phyloP scores from a whole-genome alignment of 495 filamentous ascomycete species.

The Apiosordaria backusii region DNA sequence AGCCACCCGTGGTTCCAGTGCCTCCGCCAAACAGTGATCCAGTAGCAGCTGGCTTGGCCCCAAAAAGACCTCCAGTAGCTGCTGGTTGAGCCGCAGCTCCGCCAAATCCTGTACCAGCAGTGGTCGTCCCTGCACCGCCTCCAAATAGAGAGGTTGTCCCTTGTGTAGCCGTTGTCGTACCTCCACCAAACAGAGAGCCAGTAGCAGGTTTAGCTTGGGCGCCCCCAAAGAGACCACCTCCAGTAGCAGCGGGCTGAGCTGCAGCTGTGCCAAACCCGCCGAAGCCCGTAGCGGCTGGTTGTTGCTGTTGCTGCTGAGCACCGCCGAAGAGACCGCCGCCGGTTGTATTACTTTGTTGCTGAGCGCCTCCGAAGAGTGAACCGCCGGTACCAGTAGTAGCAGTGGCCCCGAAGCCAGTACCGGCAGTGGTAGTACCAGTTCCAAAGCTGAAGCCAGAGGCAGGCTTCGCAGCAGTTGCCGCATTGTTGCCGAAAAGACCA shows the following conservation, averaged over 20 bases:
- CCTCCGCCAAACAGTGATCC: slow-evolving; percentile 58
- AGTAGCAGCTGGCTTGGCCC: slow-evolving; percentile 29
- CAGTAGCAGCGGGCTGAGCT: slow-evolving; percentile 28
- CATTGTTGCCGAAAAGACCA: slow-evolving; percentile 34
- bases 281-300: slow-evolving; percentile 46
- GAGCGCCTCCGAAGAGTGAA: slow-evolving; percentile 51
- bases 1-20: slow-evolving; percentile 44
- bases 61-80: slow-evolving; percentile 42
- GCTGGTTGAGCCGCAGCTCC: slow-evolving; percentile 28
- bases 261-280: slow-evolving; percentile 50
- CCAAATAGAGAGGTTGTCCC: slow-evolving; percentile 57
- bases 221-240: slow-evolving; percentile 46
- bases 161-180: slow-evolving; percentile 27
- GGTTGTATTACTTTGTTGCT: slow-evolving; percentile 22
- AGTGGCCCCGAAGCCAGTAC: slow-evolving; percentile 26
- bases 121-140: neutral
- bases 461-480: slow-evolving; percentile 31
- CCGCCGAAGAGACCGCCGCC: slow-evolving; percentile 19
- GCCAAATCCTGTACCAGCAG: slow-evolving; percentile 48
- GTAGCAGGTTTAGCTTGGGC: slow-evolving; percentile 32
- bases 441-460: slow-evolving; percentile 30
- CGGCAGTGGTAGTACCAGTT: slow-evolving; percentile 1
- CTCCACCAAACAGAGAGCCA: slow-evolving; percentile 58
- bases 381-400: slow-evolving; percentile 31
- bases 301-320: slow-evolving; percentile 23